A percentile compares a stretch with the other conserved stretches of the same genome.
Conservation (phyloP, 2,329 filamentous ascomycete species). For the Colletotrichum theobromicola region DNA sequence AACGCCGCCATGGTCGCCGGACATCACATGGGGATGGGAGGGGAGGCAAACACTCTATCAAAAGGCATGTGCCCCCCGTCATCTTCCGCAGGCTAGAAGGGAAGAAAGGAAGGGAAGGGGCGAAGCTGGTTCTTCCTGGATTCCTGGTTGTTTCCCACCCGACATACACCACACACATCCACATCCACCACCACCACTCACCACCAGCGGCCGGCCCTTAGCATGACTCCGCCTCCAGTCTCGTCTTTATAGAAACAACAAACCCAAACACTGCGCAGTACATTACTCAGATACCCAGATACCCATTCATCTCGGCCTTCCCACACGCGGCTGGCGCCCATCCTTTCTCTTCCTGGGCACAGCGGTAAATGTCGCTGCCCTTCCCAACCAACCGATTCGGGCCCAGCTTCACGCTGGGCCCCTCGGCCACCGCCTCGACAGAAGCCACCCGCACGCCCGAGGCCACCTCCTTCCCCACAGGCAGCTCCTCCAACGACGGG, state of each 20-base stretch:
- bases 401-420: conserved; percentile 11
- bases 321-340: conserved; percentile 5
- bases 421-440: neutral
- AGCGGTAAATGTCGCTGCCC: neutral
- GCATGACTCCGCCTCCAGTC: neutral
- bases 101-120: neutral
- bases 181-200: neutral
- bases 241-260: neutral
- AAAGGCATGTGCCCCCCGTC: conserved; percentile 19
- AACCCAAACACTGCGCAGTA: neutral
- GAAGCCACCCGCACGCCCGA: conserved; percentile 3
- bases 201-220: neutral
- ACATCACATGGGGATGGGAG: conserved; percentile 8
- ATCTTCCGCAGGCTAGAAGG: neutral
- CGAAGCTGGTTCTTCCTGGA: conserved; percentile 1
- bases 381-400: conserved; percentile 17
- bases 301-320: neutral
- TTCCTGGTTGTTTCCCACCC: neutral
- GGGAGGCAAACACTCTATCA: conserved; percentile 1
- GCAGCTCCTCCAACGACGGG: neutral
- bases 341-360: neutral
- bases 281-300: neutral
- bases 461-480: neutral
- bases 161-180: neutral
- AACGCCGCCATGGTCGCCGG: conserved; percentile 17